A percentile compares a stretch with the other conserved stretches of the same genome.
phyloP scores from a whole-genome alignment of 306 rosid genomes.

The Cicer chorassanicum region DNA sequence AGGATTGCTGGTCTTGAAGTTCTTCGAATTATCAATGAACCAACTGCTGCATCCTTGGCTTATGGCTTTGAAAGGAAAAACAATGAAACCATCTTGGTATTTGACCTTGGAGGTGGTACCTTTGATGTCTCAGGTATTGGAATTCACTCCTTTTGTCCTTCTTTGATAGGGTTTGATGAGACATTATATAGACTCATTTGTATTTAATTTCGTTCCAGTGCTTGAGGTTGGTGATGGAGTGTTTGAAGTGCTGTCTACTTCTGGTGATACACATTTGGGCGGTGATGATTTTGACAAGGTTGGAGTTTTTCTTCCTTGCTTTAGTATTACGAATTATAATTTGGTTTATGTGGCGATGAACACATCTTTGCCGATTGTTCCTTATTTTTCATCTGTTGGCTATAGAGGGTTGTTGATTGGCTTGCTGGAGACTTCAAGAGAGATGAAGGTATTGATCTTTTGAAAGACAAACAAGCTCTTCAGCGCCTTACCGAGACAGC shows the following conservation, averaged over 20 bases:
- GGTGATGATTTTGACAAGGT: constrained; percentile 99
- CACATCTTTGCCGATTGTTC: constrained; percentile 10
- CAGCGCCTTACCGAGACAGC: constrained; percentile 97
- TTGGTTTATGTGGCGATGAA: not conserved
- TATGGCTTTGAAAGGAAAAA: constrained; percentile 95
- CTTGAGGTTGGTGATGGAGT: constrained; percentile 99
- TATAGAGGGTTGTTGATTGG: constrained; percentile 95
- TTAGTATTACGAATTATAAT: not conserved
- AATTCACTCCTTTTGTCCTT: not conserved
- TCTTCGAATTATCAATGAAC: constrained; percentile 92
- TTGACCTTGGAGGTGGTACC: constrained; percentile 99
- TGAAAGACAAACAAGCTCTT: constrained; percentile 98
- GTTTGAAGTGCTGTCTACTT: constrained; percentile 93
- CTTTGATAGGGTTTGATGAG: not conserved
- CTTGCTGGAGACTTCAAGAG: constrained; percentile 74
- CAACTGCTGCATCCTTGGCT: constrained; percentile 95
- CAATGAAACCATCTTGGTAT: constrained; percentile 92
- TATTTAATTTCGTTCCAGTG: constrained; percentile 49
- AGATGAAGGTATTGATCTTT: constrained; percentile 86
- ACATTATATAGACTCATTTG: not conserved
- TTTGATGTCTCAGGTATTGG: constrained; percentile 91
- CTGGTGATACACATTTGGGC: constrained; percentile 97
- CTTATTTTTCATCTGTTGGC: not conserved
- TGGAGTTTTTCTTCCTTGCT: not conserved
- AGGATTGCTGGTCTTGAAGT: constrained; percentile 96